A percentile compares a stretch with the other conserved stretches of the same genome.
phyloP scores from a whole-genome alignment of 768 basidiomycete genomes.

The Podaxis mareebaensis region DNA sequence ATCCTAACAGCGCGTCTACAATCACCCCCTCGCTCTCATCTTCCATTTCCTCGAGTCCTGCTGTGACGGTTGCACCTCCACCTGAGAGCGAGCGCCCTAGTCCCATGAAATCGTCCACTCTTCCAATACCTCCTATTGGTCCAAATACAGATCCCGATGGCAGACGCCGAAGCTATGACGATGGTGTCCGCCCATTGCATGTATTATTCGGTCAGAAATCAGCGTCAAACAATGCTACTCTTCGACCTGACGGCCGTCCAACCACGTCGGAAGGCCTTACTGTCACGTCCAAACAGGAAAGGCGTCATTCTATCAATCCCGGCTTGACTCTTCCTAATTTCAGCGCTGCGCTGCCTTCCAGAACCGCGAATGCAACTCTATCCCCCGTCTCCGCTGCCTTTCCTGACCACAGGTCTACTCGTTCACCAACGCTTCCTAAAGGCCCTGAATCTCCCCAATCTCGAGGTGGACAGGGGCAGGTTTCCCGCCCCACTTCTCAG shows the following conservation, averaged over 20 bases:
- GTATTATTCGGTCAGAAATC: constrained; percentile 34
- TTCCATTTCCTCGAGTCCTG: constrained; percentile 12
- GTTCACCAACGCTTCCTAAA: constrained; percentile 26
- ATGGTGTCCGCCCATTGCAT: constrained; percentile 44
- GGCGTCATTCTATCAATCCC: constrained; percentile 52
- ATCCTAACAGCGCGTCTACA: constrained; percentile 13
- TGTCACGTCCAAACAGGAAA: constrained; percentile 41
- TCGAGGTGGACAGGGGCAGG: constrained; percentile 5
- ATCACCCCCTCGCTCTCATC: constrained; percentile 11
- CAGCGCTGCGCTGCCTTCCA: constrained; percentile 23
- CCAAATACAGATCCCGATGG: constrained; percentile 26
- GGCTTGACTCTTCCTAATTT: constrained; percentile 38
- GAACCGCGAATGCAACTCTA: constrained; percentile 27
- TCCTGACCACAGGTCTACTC: constrained; percentile 24
- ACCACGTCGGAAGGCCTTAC: constrained; percentile 30
- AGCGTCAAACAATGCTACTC: constrained; percentile 16
- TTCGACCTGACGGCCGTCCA: constrained; percentile 19
- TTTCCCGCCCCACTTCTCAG: constrained; percentile 32
- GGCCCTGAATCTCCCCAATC: constrained; percentile 5
- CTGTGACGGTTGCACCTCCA: constrained; percentile 46
- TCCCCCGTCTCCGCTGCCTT: constrained; percentile 33
- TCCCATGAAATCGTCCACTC: constrained; percentile 39
- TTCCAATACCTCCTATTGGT: constrained; percentile 35
- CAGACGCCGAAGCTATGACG: constrained; percentile 44
- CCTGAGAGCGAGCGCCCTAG: constrained; percentile 9